Percentiles rank a stretch among this genome's conserved stretches.
Evolutionary conservation across 2,329 filamentous ascomycete genomes (phyloP).

Genomic region (Cladorrhinum sp.): DNA sequence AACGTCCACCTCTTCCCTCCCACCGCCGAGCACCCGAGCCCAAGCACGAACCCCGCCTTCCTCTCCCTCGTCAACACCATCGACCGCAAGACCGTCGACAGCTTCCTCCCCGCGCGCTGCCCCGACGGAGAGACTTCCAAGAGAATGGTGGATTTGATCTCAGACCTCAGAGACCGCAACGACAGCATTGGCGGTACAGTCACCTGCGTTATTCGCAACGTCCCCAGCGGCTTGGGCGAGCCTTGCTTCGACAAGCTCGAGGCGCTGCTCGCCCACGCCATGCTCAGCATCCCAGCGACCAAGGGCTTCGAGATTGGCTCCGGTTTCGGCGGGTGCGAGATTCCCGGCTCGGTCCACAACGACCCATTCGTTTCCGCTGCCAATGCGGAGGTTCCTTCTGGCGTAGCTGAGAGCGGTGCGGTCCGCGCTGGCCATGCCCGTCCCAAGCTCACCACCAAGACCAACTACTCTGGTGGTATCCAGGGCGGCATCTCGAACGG

Average conservation of each 20-base stretch:
- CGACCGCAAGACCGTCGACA: conserved; percentile 73
- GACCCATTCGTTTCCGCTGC: conserved; percentile 72
- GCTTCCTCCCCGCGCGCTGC: conserved; percentile 82
- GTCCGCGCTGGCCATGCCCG: conserved; percentile 45
- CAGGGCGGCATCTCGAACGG: conserved; percentile 96
- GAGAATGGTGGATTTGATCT: conserved; percentile 77
- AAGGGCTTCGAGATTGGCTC: conserved; percentile 97
- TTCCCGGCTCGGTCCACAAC: conserved; percentile 88
- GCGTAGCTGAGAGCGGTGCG: conserved; percentile 44
- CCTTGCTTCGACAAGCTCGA: conserved; percentile 95
- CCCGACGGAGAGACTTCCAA: conserved; percentile 63
- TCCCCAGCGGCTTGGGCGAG: conserved; percentile 83
- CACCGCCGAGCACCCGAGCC: conserved; percentile 62
- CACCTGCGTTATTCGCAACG: conserved; percentile 86
- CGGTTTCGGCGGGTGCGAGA: conserved; percentile 77
- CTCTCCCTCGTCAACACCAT: conserved; percentile 69
- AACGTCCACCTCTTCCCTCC: conserved; percentile 73
- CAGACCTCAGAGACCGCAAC: conserved; percentile 69
- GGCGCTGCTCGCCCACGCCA: conserved; percentile 84
- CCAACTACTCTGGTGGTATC: conserved; percentile 92
- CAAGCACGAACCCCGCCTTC: conserved; percentile 75
- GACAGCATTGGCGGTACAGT: conserved; percentile 95
- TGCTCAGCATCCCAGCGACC: conserved; percentile 90
- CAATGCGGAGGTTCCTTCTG: conserved; percentile 33
- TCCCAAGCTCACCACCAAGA: conserved; percentile 75